These are phyloP conservation scores for Casaregolazyma lundiana DNA, from an alignment of 1,139 yeast species.

Conservation along the genomic window DNA sequence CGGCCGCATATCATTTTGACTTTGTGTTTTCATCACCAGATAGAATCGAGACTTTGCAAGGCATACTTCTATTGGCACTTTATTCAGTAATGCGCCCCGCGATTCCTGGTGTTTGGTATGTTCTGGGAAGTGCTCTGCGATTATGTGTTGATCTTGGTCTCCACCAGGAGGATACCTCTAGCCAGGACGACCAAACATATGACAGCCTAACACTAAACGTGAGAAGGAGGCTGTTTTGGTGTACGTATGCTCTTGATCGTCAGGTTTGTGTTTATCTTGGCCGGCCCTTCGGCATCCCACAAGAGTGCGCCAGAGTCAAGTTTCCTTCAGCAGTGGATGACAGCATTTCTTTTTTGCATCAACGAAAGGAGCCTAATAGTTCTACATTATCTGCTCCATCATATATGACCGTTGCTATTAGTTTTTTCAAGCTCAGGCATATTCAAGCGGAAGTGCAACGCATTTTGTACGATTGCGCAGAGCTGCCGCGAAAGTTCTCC, in stretches of 20 bases:
- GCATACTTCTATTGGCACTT: constrained; percentile 59
- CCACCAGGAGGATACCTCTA: constrained; percentile 49
- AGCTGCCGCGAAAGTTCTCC: constrained; percentile 60
- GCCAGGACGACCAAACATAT: constrained; percentile 9
- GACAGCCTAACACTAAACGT: constrained; percentile 61
- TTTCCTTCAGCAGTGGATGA: constrained; percentile 78
- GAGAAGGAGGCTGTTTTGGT: constrained; percentile 82
- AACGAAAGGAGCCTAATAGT: constrained; percentile 11
- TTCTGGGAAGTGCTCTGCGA: constrained; percentile 74
- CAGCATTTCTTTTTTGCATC: constrained; percentile 41
- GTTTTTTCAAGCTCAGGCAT: constrained; percentile 63
- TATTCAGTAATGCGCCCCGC: constrained; percentile 53
- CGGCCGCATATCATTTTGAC: constrained; percentile 62
- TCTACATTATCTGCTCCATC: constrained; percentile 40
- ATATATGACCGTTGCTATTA: constrained; percentile 60
- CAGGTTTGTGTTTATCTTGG: constrained; percentile 70
- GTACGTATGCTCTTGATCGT: constrained; percentile 78
- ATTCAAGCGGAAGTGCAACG: constrained; percentile 77
- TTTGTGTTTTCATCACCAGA: constrained; percentile 55
- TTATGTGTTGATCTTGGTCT: constrained; percentile 79
- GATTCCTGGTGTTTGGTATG: constrained; percentile 90
- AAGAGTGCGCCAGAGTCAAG: constrained; percentile 56
- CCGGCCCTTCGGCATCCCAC: constrained; percentile 71
- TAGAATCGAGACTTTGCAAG: constrained; percentile 67
- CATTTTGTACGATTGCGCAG: constrained; percentile 63